Evolutionary conservation across 192 early-diverging fungal species (phyloP).

Genomic region (Rhizophlyctis rosea): DNA sequence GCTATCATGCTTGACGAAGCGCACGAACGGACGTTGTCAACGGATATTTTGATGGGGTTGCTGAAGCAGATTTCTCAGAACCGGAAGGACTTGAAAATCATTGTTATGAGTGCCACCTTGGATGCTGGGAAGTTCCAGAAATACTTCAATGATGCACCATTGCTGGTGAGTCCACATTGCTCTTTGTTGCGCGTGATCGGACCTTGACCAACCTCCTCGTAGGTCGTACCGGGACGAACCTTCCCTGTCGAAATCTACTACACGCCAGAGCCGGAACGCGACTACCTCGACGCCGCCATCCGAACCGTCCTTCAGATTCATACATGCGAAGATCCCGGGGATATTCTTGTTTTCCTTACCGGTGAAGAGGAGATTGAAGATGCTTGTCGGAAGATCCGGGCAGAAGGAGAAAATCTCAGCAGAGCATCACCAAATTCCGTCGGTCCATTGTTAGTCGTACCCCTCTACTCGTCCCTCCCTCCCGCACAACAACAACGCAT

Average conservation of each 20-base stretch:
- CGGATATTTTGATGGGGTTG: slow-evolving; percentile 98
- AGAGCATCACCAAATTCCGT: slow-evolving; percentile 53
- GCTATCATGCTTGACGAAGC: slow-evolving; percentile 98
- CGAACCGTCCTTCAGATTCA: slow-evolving; percentile 95
- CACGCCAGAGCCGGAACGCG: slow-evolving; percentile 94
- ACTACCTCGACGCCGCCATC: slow-evolving; percentile 96
- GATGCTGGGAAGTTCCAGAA: slow-evolving; percentile 99
- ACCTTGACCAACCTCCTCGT: neutral
- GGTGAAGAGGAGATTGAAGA: slow-evolving; percentile 99
- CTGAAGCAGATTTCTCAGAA: slow-evolving; percentile 80
- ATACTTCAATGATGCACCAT: slow-evolving; percentile 94
- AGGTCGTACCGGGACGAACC: slow-evolving; percentile 88
- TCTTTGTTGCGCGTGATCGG: too few species aligned
- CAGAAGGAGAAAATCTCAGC: slow-evolving; percentile 59
- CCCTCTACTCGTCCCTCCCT: slow-evolving; percentile 90
- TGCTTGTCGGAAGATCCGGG: slow-evolving; percentile 80
- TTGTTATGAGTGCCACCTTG: slow-evolving; percentile 97
- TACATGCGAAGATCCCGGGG: slow-evolving; percentile 87
- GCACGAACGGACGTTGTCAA: slow-evolving; percentile 94
- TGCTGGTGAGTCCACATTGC: slow-evolving; percentile 68
- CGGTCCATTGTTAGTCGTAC: slow-evolving; percentile 83
- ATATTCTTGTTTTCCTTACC: slow-evolving; percentile 95
- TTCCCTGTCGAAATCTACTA: slow-evolving; percentile 99
- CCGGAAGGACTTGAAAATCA: slow-evolving; percentile 81
- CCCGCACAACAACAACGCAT: slow-evolving; percentile 89